These are phyloP conservation scores for Sporothrix luriei DNA, from an alignment of 2,329 filamentous ascomycete species.

Conservation along the genomic window DNA sequence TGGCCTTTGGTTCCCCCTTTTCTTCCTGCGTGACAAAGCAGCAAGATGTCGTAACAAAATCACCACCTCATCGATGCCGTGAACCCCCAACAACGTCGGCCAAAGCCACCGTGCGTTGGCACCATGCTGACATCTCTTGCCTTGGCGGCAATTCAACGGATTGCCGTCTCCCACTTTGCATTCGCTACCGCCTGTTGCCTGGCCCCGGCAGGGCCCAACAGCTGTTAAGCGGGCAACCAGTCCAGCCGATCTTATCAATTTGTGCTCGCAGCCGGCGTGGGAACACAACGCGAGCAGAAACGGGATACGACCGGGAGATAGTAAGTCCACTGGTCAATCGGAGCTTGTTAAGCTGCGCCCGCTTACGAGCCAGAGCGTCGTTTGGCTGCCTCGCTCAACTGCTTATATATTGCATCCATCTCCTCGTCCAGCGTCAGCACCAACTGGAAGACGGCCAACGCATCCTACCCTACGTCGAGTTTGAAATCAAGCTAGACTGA, in stretches of 20 bases:
- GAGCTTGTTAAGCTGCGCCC: not conserved
- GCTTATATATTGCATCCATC: slow-evolving; percentile 1
- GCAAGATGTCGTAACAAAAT: no score
- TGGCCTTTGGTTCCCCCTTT: no score
- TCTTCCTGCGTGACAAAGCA: no score
- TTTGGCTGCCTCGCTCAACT: not conserved
- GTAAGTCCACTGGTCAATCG: not conserved
- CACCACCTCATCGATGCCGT: not conserved
- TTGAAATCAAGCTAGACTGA: slow-evolving; percentile 21
- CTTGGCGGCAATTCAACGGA: not conserved
- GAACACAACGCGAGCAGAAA: not conserved
- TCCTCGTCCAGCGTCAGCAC: not conserved
- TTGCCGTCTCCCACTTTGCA: not conserved
- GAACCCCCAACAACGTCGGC: not conserved
- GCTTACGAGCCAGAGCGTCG: not conserved
- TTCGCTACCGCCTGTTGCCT: not conserved
- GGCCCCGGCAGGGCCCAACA: not conserved
- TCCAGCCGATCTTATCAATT: slow-evolving; percentile 9
- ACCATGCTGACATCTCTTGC: not conserved
- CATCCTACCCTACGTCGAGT: not conserved
- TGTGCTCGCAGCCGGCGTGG: not conserved
- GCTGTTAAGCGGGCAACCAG: not conserved
- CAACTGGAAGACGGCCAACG: not conserved
- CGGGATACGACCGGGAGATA: not conserved
- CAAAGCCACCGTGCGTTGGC: not conserved